Evolutionary conservation across 2,329 filamentous ascomycete species (phyloP), one percentile per base, ranked within the genome.

Genomic region (Hymenoscyphus infarciens): DNA sequence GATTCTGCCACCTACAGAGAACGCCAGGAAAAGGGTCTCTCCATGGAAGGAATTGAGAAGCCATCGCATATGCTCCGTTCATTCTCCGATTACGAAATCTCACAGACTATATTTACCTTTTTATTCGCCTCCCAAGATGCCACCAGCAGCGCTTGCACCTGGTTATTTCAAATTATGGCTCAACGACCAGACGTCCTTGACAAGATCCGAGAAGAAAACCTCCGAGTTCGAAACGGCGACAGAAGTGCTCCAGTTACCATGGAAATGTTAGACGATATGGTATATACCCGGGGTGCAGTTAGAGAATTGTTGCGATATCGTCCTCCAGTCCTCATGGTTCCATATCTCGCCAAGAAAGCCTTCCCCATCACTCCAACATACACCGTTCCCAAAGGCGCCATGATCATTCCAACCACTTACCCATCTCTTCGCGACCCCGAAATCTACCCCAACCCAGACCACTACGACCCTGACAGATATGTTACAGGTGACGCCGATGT

Each of bases 81-180:
- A 70, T 98, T 97, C 78, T 87, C 83, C 77, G 91, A 98, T 75
- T 90, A 88, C 72, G 93, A 98, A 78, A 97, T 98, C 73, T 84
- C 91, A 62, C 91, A 95, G 81, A 97, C 94, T 27, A 76, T 98
- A 73, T 97, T 97, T 80, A 96, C 94, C 57, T 97, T 98, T 82
- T 83, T 98, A 65, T 98, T 98, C 78, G 94, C 95, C 65, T 97
- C 93, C 3, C 95, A 98, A 79, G 95, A 99, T 76, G 95, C 95
- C 68, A 97, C 95, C 66, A 95, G 90, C 79, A 96, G 91, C 73
- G 94, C 95, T 65, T 87, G 85, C 72, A 97, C 93, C 60, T 98
- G 95, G 92, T 80, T 98, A 67, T 97, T 97, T 83, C 95, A 99
- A 80, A 84, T 92, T 73, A 88, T 92, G 80, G 93, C 95, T 57